Base-by-base conservation (phyloP, 495 filamentous ascomycete genomes). In the Clohesyomyces aquaticus region DNA sequence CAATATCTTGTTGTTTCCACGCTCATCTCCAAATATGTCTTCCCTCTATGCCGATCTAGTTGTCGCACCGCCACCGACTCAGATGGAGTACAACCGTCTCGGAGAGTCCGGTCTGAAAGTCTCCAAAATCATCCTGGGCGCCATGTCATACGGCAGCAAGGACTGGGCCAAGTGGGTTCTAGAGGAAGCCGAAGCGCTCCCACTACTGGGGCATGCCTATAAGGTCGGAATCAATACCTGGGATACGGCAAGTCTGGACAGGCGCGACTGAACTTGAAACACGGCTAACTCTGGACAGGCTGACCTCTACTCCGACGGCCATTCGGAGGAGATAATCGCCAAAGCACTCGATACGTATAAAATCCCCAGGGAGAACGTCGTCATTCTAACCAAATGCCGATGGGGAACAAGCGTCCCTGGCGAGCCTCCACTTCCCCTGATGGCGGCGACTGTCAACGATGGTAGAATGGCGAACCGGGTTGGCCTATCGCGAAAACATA, bases 241-340 rank as follows among this genome's bases (percentile, higher is more conserved):
- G 71, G 75, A 77, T 51, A 78, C 75, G 0, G 28, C 4, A 27
- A 28, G 27, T 22, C 18, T 11, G 29, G 11, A 8, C 25, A 28
- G 4, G 18, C 22, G 25, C 16, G 23, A 27, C 25, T 18, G 22
- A 6, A 52, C 8, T 29, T 49, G 49, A 26, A 26, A 52, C 25
- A 52, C 49, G 3, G 78, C 79, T 6, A 78, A 80, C 53, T n/a
- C n/a, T n/a, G n/a, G n/a, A n/a, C n/a, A n/a, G n/a, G n/a, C n/a
- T n/a, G n/a, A n/a, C n/a, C 72, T 76, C 38, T 81, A 80, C 70
- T 74, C 71, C 52, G 80, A 79, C 59, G 79, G 79, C 43, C 68
- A 59, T 0, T 74, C 68, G 18, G 79, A 82, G 63, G 70, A 72
- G 41, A 76, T 82, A 25, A 76, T 82, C 46, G 79, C 71, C 61